These are phyloP conservation scores for Aspergillus kassunensis DNA, from an alignment of 495 filamentous ascomycete genomes.

Conservation along the genomic window DNA sequence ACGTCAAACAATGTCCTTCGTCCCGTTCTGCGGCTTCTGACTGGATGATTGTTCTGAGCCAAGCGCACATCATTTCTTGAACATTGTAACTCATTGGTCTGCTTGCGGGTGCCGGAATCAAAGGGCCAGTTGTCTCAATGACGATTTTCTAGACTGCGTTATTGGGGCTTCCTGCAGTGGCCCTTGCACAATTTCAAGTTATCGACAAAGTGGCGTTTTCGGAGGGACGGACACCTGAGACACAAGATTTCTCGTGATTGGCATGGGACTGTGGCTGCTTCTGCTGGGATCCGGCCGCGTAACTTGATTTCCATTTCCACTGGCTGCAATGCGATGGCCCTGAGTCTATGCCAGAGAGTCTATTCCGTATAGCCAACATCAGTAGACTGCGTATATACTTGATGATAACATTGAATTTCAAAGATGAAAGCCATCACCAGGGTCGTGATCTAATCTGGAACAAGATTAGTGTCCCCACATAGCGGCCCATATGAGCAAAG, in stretches of 20 bases:
- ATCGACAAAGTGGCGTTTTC: not conserved
- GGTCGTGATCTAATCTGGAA: no score
- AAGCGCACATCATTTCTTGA: conserved; percentile 1
- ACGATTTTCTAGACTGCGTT: not conserved
- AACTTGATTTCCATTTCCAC: not conserved
- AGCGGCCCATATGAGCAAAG: not conserved
- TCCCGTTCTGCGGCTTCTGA: not conserved
- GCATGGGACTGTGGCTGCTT: not conserved
- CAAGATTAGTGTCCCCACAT: not conserved
- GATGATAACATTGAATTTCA: not conserved
- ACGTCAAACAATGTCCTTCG: not conserved
- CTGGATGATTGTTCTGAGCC: not conserved
- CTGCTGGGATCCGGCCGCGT: not conserved
- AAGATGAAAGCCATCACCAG: not conserved
- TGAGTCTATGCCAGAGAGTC: no score
- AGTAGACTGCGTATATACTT: no score
- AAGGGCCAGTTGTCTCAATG: not conserved
- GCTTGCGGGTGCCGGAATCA: conserved; percentile 6
- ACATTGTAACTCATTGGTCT: conserved; percentile 4
- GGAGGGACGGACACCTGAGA: not conserved
- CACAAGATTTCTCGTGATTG: not conserved
- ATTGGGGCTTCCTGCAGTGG: not conserved
- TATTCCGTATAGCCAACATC: no score
- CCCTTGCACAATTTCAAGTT: not conserved
- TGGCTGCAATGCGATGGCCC: not conserved